Evolutionary conservation across 805 yeast species (phyloP).

Genomic region (Candida alai): DNA sequence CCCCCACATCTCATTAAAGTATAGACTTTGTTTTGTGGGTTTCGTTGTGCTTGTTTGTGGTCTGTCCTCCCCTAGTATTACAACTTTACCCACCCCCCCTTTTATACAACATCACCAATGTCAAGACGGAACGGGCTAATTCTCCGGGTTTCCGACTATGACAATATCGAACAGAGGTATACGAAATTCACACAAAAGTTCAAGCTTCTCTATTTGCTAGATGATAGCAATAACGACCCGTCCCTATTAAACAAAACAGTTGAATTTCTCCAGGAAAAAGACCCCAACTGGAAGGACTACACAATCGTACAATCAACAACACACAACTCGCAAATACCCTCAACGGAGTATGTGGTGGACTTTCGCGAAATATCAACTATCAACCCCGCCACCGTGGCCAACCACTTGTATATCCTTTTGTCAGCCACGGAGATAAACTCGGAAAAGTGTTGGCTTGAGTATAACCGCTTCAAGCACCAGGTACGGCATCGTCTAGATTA

Average conservation of each 20-base stretch:
- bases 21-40: too few relatives aligned
- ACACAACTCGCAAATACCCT: neutral
- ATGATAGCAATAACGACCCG: constrained; percentile 1
- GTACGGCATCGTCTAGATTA: neutral
- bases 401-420: neutral
- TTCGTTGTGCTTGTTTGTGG: too few relatives aligned
- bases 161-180: neutral
- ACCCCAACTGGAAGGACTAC: constrained; percentile 4
- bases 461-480: neutral
- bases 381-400: neutral
- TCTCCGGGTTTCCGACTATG: neutral
- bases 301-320: constrained; percentile 1
- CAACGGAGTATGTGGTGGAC: constrained; percentile 1
- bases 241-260: neutral
- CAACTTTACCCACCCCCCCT: too few relatives aligned
- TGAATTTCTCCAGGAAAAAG: neutral
- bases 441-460: neutral
- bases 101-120: constrained; percentile 1
- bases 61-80: too few relatives aligned
- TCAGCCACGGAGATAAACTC: neutral
- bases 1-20: too few relatives aligned
- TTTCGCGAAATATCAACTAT: neutral
- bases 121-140: constrained; percentile 4
- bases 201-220: constrained; percentile 1
- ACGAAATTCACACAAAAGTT: neutral